These are phyloP conservation scores for Wickerhamomyces xylosicus DNA, from an alignment of 805 yeast genomes.

Conservation along the genomic window DNA sequence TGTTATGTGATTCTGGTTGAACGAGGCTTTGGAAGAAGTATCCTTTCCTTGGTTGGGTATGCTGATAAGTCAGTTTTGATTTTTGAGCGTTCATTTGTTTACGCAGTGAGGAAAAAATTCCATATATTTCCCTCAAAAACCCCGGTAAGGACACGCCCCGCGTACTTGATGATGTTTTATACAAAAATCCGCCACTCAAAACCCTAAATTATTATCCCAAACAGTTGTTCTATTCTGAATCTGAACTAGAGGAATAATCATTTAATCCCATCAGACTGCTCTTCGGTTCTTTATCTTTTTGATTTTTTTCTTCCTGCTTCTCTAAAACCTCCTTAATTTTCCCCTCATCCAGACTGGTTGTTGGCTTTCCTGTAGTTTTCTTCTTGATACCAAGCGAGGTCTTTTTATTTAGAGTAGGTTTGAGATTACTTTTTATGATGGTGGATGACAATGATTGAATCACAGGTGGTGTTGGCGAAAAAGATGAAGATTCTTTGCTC, in stretches of 20 bases:
- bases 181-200: background rate
- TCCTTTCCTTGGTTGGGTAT: too few species aligned
- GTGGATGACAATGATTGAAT: too few species aligned
- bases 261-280: background rate
- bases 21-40: constrained; percentile 5
- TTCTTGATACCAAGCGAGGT: background rate
- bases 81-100: background rate
- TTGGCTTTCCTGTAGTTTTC: constrained; percentile 1
- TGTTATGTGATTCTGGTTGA: constrained; percentile 4
- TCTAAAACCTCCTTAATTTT: background rate
- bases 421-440: background rate
- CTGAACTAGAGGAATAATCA: constrained; percentile 9
- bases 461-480: too few species aligned
- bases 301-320: background rate
- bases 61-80: background rate
- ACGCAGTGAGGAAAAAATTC: too few species aligned
- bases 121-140: too few species aligned
- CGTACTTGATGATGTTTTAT: background rate
- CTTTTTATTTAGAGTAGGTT: background rate
- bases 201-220: background rate
- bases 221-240: constrained; percentile 4
- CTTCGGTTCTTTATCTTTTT: background rate
- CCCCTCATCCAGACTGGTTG: background rate
- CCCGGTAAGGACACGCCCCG: background rate
- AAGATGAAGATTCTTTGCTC: too few species aligned